Evolutionary conservation across 2,329 filamentous ascomycete genomes (phyloP).

Genomic region (Alternaria triticimaculans): DNA sequence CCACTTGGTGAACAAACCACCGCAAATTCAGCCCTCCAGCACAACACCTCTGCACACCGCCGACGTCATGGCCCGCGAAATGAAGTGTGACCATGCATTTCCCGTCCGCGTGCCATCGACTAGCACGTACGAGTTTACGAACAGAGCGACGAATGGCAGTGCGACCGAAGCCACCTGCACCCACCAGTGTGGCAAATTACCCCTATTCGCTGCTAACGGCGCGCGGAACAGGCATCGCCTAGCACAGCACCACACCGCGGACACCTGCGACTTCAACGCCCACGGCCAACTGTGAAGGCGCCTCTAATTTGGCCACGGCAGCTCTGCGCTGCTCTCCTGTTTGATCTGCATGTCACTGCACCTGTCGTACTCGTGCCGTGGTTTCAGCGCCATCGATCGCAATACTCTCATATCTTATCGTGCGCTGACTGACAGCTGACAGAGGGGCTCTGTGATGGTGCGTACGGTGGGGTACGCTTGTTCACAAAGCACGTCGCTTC

Average conservation of each 20-base stretch:
- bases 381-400: conserved; percentile 9
- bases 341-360: conserved; percentile 22
- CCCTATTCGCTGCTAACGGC: conserved; percentile 12
- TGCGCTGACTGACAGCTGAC: conserved; percentile 1
- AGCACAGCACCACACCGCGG: neutral
- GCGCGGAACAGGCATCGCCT: conserved; percentile 4
- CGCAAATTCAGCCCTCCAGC: neutral
- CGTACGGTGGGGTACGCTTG: conserved; percentile 10
- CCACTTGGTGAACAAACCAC: neutral
- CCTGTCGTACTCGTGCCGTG: neutral
- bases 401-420: neutral
- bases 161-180: conserved; percentile 4
- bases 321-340: conserved; percentile 15
- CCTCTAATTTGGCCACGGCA: conserved; percentile 1
- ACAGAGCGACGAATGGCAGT: conserved; percentile 5
- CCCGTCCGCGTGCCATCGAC: neutral
- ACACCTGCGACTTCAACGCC: conserved; percentile 11
- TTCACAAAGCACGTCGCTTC: conserved; percentile 3
- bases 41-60: neutral
- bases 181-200: conserved; percentile 16
- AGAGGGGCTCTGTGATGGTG: neutral
- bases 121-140: conserved; percentile 11
- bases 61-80: conserved; percentile 1
- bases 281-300: conserved; percentile 4
- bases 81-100: neutral